A percentile compares a stretch with the other conserved stretches of the same genome.
Conservation (phyloP, 2,329 filamentous ascomycete species). For the Verticillium klebahnii region DNA sequence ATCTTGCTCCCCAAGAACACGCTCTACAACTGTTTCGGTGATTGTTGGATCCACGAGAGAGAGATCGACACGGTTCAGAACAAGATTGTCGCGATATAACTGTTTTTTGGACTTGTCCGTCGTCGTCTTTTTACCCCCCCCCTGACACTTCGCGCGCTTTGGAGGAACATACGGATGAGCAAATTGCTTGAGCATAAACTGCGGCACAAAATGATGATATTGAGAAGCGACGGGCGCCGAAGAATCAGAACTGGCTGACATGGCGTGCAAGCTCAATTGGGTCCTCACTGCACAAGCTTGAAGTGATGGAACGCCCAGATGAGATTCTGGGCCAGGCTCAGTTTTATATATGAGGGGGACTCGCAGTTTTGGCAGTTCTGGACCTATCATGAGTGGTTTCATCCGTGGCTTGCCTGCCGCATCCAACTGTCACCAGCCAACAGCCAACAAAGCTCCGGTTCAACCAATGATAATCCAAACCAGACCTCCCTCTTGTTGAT, state of each 20-base stretch:
- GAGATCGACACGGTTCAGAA: conserved; percentile 20
- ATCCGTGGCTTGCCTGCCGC: no score
- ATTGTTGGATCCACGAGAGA: conserved; percentile 7
- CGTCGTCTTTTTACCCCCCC: not conserved
- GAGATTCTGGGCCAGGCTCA: no score
- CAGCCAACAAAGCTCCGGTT: no score
- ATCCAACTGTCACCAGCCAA: no score
- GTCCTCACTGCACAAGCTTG: no score
- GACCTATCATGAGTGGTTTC: no score
- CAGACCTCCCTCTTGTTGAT: no score
- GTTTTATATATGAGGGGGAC: no score
- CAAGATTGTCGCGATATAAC: conserved; percentile 14
- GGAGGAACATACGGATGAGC: conserved; percentile 10
- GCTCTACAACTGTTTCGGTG: conserved; percentile 14
- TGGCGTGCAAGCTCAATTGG: not conserved
- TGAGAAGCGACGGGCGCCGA: not conserved
- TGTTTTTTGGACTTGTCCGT: conserved; percentile 5
- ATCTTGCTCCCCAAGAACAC: conserved; percentile 17
- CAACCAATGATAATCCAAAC: no score
- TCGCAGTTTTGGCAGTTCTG: no score
- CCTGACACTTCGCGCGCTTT: not conserved
- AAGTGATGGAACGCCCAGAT: no score
- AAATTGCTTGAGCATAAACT: conserved; percentile 16
- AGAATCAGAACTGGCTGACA: not conserved
- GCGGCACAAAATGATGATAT: conserved; percentile 18